These are phyloP conservation scores for Pascua sp. DNA, from an alignment of 1,284 basidiomycete genomes.

Conservation along the genomic window DNA sequence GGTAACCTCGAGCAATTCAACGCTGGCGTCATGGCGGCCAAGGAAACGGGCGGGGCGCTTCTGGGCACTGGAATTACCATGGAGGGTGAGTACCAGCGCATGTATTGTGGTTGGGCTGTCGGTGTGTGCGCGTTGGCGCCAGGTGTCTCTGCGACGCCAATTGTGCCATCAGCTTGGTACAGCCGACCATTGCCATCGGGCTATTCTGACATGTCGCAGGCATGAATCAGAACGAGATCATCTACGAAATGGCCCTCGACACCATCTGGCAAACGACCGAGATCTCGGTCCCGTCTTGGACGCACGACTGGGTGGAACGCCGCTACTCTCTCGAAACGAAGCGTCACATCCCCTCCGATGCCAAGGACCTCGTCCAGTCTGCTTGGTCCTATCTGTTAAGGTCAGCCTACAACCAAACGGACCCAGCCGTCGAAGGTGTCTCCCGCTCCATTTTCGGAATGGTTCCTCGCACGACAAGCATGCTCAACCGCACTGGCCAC, in stretches of 20 bases:
- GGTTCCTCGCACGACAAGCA: constrained; percentile 40
- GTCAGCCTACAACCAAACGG: constrained; percentile 51
- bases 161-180: no score
- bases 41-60: not conserved
- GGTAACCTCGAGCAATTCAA: constrained; percentile 32
- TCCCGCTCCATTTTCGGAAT: constrained; percentile 53
- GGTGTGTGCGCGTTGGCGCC: no score
- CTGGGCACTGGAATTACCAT: constrained; percentile 51
- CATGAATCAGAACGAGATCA: constrained; percentile 53
- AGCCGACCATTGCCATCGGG: no score
- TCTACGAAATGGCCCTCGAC: constrained; percentile 52
- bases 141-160: no score
- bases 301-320: constrained; percentile 46
- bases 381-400: constrained; percentile 50
- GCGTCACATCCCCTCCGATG: not conserved
- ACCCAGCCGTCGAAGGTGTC: constrained; percentile 47
- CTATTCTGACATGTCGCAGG: constrained; percentile 25
- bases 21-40: constrained; percentile 5
- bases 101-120: no score
- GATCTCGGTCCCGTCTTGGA: constrained; percentile 43
- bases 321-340: constrained; percentile 40
- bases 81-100: constrained; percentile 23
- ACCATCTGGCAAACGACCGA: constrained; percentile 50
- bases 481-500: constrained; percentile 18
- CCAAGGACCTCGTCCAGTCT: constrained; percentile 30